These are phyloP conservation scores for Emericellopsis terricola DNA, from an alignment of 495 filamentous ascomycete genomes.

Conservation along the genomic window DNA sequence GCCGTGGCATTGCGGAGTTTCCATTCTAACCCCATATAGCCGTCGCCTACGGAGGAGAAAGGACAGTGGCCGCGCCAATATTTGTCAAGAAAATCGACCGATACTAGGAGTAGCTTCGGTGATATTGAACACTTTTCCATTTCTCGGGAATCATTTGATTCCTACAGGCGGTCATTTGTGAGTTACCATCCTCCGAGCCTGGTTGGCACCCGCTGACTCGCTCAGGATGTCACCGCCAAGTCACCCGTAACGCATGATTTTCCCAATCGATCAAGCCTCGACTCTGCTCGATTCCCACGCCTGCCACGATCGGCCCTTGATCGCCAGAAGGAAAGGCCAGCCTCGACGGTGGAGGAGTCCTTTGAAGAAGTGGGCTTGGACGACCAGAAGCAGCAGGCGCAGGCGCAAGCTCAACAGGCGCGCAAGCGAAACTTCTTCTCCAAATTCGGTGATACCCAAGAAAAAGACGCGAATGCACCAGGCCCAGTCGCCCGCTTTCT, in stretches of 20 bases:
- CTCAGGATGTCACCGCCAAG: constrained; percentile 74
- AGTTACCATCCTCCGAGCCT: constrained; percentile 11
- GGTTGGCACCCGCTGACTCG: neutral
- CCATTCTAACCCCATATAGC: neutral
- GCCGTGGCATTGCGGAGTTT: neutral
- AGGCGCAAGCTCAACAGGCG: constrained; percentile 19
- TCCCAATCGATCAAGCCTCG: constrained; percentile 57
- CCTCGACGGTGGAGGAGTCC: constrained; percentile 48
- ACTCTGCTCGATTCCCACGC: constrained; percentile 43
- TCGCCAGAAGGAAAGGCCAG: constrained; percentile 31
- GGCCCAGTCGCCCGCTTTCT: constrained; percentile 40
- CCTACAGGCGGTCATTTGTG: constrained; percentile 92
- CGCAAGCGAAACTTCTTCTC: constrained; percentile 77
- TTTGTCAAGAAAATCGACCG: constrained; percentile 45
- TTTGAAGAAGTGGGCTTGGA: constrained; percentile 88
- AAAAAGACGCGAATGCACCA: constrained; percentile 19
- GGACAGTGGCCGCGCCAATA: constrained; percentile 67
- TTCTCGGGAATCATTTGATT: constrained; percentile 94
- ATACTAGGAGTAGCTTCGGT: constrained; percentile 48
- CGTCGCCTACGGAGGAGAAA: constrained; percentile 43
- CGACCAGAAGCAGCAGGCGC: constrained; percentile 38
- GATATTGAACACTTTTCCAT: constrained; percentile 93
- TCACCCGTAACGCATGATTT: constrained; percentile 53
- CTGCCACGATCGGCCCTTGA: constrained; percentile 34
- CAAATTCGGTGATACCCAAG: constrained; percentile 51